Evolutionary conservation across 2,329 filamentous ascomycete species (phyloP), one percentile per base, ranked within the genome.

Genomic region (Ilyonectria mors-panacis): DNA sequence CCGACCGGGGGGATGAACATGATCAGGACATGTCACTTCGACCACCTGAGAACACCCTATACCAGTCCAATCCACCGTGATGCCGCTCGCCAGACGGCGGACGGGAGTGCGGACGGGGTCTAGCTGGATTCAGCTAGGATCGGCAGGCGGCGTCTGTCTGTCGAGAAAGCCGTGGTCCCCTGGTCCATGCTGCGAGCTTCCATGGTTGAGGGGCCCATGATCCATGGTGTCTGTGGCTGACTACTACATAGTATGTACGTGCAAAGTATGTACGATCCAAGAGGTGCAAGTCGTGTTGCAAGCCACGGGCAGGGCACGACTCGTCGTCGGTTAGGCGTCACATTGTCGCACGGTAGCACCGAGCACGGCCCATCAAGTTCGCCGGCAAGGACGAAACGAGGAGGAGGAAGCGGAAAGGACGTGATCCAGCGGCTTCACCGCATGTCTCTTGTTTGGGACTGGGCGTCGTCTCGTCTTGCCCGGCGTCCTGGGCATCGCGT

Each of bases 11-110:
- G 44, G 61, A 47, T 50, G 48, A 26, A 33, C 35, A 53, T 30
- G 60, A 64, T 67, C 65, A 64, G 59, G 33, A 51, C 65, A 67
- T 67, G 59, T 67, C 65, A 51, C 51, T 63, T 63, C 28, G 26
- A 15, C 13, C 50, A 15, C 6, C 50, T 54, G 15, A 54, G 30
- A 35, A 54, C n/a, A 37, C 26, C 13, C 26, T 35, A 54, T 33
- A 48, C 42, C 45, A 51, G 33, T 33, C 33, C 39, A 28, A n/a
- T 21, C 37, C 23, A 17, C 30, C 56, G 50, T 55, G 48, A 65
- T 59, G 47, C 56, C 55, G 48, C 54, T 59, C 48, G 35, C 48
- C 35, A 51, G 54, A 37, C 50, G 19, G 23, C 19, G 19, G 47
- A 45, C 30, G 47, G 56, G 30, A 51, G 26, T 42, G 48, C 37